Evolutionary conservation across 2,329 filamentous ascomycete species (phyloP).

Genomic region (Aaosphaeria arxii): DNA sequence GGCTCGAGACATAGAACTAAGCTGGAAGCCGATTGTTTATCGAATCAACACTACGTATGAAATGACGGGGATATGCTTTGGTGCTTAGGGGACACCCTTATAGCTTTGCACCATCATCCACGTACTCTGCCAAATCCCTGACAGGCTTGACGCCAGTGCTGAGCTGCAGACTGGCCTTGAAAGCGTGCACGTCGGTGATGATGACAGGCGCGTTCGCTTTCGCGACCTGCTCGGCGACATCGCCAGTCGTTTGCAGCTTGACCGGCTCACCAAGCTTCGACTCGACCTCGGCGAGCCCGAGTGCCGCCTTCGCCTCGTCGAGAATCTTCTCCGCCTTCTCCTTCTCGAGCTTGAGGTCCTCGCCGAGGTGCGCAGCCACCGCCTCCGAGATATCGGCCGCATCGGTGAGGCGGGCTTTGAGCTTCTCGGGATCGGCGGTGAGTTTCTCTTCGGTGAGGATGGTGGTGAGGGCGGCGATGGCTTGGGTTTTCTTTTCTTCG

Average conservation of each 20-base stretch:
- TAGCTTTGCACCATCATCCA: conserved; percentile 81
- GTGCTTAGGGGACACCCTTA: conserved; percentile 32
- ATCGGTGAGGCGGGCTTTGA: conserved; percentile 44
- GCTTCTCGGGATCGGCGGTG: conserved; percentile 37
- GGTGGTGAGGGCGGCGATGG: conserved; percentile 41
- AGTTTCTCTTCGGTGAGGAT: conserved; percentile 50
- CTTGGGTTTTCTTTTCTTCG: conserved; percentile 42
- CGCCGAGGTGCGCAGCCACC: conserved; percentile 48
- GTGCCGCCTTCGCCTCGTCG: conserved; percentile 48
- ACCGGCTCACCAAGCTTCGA: conserved; percentile 9
- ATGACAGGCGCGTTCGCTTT: conserved; percentile 47
- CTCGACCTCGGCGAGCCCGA: conserved; percentile 36
- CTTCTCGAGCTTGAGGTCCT: conserved; percentile 46
- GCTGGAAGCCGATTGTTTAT: too few relatives aligned
- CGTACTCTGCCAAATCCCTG: conserved; percentile 76
- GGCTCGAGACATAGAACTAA: too few relatives aligned
- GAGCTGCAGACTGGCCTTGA: conserved; percentile 72
- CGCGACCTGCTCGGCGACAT: conserved; percentile 35
- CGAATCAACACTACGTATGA: too few relatives aligned
- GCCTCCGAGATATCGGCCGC: conserved; percentile 47
- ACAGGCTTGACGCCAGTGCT: conserved; percentile 71
- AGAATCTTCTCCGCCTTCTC: conserved; percentile 50
- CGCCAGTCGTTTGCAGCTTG: conserved; percentile 43
- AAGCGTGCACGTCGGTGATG: conserved; percentile 76
- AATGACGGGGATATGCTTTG: too few relatives aligned